Percentiles rank a stretch among this genome's conserved stretches.
phyloP scores from a whole-genome alignment of 2,329 filamentous ascomycete species.

The Talaromyces amestolkiae region DNA sequence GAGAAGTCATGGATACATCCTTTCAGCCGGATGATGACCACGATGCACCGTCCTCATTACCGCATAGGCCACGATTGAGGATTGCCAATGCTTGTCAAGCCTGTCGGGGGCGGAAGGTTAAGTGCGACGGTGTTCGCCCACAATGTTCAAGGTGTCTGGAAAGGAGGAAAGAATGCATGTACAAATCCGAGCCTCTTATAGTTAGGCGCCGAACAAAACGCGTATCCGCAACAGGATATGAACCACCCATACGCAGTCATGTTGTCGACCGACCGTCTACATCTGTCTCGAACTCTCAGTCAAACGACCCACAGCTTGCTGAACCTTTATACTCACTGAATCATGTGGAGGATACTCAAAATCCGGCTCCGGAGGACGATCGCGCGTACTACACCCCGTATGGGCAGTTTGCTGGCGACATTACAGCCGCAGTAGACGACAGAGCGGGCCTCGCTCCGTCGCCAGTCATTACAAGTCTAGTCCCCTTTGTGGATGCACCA shows the following conservation, averaged over 20 bases:
- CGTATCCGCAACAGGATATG: background rate
- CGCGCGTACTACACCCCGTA: conserved; percentile 21
- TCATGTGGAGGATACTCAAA: background rate
- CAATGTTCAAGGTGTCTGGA: conserved; percentile 19
- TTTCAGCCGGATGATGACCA: no score
- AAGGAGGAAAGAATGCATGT: conserved; percentile 20
- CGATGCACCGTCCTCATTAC: background rate
- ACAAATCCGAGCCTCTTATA: conserved; percentile 9
- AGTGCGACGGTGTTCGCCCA: conserved; percentile 24
- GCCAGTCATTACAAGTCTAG: conserved; percentile 10
- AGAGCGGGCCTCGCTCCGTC: conserved; percentile 18
- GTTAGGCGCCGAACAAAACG: background rate
- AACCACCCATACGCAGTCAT: conserved; percentile 1
- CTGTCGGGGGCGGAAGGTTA: conserved; percentile 23
- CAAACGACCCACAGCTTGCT: background rate
- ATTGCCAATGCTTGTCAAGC: conserved; percentile 22
- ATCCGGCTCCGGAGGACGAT: conserved; percentile 4
- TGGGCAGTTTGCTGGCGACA: conserved; percentile 22
- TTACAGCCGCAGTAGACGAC: conserved; percentile 22
- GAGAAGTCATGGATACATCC: background rate
- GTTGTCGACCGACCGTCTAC: background rate
- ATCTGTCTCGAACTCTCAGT: background rate
- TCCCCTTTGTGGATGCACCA: conserved; percentile 25
- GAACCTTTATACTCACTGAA: background rate
- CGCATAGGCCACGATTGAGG: conserved; percentile 22